Evolutionary conservation across 2,329 filamentous ascomycete genomes (phyloP), one percentile per base, ranked within the genome.

Genomic region (Penicillium sp.): DNA sequence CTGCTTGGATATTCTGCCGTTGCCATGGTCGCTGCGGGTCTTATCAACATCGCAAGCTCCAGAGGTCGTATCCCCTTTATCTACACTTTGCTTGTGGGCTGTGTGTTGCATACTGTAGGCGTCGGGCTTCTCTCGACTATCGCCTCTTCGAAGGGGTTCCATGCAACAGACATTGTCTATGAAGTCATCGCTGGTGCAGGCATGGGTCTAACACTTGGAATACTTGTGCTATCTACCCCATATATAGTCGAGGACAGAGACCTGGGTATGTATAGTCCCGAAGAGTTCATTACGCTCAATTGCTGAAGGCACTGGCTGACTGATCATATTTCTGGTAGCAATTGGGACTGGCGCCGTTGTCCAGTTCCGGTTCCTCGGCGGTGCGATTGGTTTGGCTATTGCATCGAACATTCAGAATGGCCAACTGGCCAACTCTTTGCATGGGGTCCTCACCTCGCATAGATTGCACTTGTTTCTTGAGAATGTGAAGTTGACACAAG

Each of bases 211-310:
- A 66, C 58, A 10, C 51, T 67, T 47, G 64, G 65, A 1, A 53
- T 67, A 8, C 31, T 67, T 14, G 55, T 67, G 14, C 45, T 67
- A 14, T 53, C 60, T 5, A 60, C 62, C 14, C 65, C 65, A 36
- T 67, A 64, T 32, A 58, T 67, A 8, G 64, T 67, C 2, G 65
- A 67, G 24, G 59, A 64, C 38, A 57, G 64, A 54, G 65, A 67
- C 31, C 49, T 67, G 14, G 58, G 65, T 67, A 65, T 34, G 57
- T 59, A 9, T 31, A 32, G 5, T 1, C 42, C 39, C 1, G 31
- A 16, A 2, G 14, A 16, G 13, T 1, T 24, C 4, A 13, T 8
- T 24, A 27, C 34, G 11, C 14, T 16, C 9, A 27, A 11, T 3
- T 43, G 16, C 1, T 24, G 31, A 34, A n/a, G 18, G 14, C n/a